Conservation (phyloP, 2,329 filamentous ascomycete genomes). For the Raffaelea ambrosiae region DNA sequence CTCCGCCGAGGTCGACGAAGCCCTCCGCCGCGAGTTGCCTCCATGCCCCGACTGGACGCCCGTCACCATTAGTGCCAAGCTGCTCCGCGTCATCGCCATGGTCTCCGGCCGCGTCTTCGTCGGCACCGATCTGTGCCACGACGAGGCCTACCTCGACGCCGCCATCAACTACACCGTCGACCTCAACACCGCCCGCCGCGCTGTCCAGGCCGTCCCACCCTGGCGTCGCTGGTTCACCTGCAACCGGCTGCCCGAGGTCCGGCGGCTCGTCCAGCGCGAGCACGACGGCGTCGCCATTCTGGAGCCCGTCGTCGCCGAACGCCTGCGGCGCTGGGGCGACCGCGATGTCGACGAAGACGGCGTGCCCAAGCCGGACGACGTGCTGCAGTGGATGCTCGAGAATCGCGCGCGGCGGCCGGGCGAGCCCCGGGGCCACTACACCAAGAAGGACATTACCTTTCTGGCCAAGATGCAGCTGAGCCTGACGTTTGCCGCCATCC, state of each 20-base stretch:
- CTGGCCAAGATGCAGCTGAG: constrained; percentile 34
- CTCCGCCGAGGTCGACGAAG: constrained; percentile 26
- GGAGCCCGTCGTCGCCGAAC: constrained; percentile 17
- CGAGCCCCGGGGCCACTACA: constrained; percentile 20
- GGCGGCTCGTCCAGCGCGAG: constrained; percentile 21
- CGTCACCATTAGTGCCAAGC: constrained; percentile 28
- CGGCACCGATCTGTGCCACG: constrained; percentile 35
- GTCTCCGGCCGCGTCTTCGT: constrained; percentile 39
- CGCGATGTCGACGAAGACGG: constrained; percentile 11
- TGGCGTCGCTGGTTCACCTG: constrained; percentile 26
- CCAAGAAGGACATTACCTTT: constrained; percentile 21
- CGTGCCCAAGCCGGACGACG: constrained; percentile 31
- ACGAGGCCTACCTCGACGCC: constrained; percentile 34
- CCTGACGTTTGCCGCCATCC: constrained; percentile 41
- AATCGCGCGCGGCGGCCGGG: constrained; percentile 7
- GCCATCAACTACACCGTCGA: constrained; percentile 38
- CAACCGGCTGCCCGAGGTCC: constrained; percentile 23
- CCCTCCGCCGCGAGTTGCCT: constrained; percentile 25
- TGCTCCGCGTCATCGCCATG: constrained; percentile 37
- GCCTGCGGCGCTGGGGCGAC: background rate
- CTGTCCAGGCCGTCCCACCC: constrained; percentile 18
- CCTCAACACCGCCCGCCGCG: constrained; percentile 25
- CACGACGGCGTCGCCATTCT: constrained; percentile 25
- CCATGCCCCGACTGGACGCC: constrained; percentile 30
- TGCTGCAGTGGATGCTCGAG: constrained; percentile 38